Percentiles rank a stretch among this genome's conserved stretches.
Evolutionary conservation across 176 grass and related monocot species (phyloP).

Genomic region (Puya raimondii): DNA sequence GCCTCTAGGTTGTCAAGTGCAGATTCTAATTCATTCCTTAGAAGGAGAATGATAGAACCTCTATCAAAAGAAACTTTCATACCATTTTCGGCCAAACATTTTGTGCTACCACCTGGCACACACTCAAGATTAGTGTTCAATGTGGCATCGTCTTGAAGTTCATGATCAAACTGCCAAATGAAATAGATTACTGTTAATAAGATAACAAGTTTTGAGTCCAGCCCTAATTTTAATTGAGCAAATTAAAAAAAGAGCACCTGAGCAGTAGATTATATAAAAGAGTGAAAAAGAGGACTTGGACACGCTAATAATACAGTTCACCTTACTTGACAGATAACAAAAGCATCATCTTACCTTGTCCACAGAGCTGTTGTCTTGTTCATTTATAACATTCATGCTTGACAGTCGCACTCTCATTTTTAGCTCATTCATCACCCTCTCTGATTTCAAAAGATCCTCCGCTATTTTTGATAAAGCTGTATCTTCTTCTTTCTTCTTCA

Average conservation of each 20-base stretch:
- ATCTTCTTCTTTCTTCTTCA: slow-evolving; percentile 45
- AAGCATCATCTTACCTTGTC: slow-evolving; percentile 75
- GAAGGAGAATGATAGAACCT: slow-evolving; percentile 10
- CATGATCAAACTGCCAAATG: slow-evolving; percentile 29
- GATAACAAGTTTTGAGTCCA: slow-evolving; percentile 1
- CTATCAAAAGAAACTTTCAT: neutral
- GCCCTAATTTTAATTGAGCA: neutral
- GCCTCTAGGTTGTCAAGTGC: slow-evolving; percentile 37
- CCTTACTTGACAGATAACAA: slow-evolving; percentile 59
- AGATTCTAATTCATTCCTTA: slow-evolving; percentile 44
- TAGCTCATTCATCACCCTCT: slow-evolving; percentile 36
- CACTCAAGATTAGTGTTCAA: no score
- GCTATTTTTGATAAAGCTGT: slow-evolving; percentile 33
- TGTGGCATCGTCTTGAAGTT: slow-evolving; percentile 6
- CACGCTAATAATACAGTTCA: slow-evolving; percentile 39
- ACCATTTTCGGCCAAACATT: neutral
- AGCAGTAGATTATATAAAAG: slow-evolving; percentile 22
- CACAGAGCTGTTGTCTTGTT: slow-evolving; percentile 25
- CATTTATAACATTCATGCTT: slow-evolving; percentile 24
- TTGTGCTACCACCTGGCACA: neutral
- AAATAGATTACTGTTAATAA: slow-evolving; percentile 19
- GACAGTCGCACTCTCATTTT: slow-evolving; percentile 28
- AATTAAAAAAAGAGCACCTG: slow-evolving; percentile 21
- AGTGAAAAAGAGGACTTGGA: slow-evolving; percentile 43
- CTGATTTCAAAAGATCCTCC: slow-evolving; percentile 54